Conservation (phyloP, 371 early-diverging fungal genomes). For the Lichtheimia corymbifera region DNA sequence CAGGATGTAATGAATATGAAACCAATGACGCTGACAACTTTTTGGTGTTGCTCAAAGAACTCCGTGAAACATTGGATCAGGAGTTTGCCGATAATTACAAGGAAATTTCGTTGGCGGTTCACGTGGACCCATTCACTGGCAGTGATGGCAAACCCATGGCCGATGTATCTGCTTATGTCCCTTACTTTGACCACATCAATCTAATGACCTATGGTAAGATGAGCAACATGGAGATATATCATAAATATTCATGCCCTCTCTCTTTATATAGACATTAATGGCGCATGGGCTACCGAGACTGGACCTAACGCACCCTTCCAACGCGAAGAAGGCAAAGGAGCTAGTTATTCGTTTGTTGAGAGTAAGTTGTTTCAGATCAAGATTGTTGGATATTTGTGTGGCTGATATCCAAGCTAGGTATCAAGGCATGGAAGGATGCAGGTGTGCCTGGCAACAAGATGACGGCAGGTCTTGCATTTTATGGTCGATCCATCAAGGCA, state of each 20-base stretch:
- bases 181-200: conserved; percentile 67
- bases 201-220: conserved; percentile 63
- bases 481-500: conserved; percentile 64
- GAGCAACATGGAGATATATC: background rate
- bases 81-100: conserved; percentile 58
- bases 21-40: conserved; percentile 56
- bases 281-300: conserved; percentile 64
- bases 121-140: conserved; percentile 63
- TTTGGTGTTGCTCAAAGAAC: conserved; percentile 53
- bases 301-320: conserved; percentile 70
- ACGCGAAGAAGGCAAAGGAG: conserved; percentile 41
- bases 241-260: background rate
- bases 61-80: conserved; percentile 62
- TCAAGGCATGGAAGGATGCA: conserved; percentile 60
- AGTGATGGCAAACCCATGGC: conserved; percentile 48
- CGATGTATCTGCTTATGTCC: conserved; percentile 61
- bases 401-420: conserved; percentile 23
- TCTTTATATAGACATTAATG: conserved; percentile 49
- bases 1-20: conserved; percentile 64
- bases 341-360: conserved; percentile 54
- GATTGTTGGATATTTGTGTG: background rate
- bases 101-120: conserved; percentile 72
- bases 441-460: conserved; percentile 68
- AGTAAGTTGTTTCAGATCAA: conserved; percentile 21
- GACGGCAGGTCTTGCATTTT: conserved; percentile 66